These are phyloP conservation scores for Lithospermum erythrorhizon DNA, from an alignment of 257 asterid species.

Conservation along the genomic window DNA sequence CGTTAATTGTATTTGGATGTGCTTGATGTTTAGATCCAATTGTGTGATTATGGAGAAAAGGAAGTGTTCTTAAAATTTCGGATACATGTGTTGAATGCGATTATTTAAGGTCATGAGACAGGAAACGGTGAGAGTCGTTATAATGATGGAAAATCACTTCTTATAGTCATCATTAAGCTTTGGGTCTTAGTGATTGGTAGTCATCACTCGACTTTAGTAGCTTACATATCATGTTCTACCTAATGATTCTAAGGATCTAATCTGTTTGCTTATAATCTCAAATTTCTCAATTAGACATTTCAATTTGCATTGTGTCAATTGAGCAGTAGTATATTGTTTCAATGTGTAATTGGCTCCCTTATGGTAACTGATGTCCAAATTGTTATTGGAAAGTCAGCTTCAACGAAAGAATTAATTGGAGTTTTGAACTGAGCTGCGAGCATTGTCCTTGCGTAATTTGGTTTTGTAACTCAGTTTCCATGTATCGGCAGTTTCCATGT, in stretches of 20 bases:
- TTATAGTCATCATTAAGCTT: too few relatives aligned
- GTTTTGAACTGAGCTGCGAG: too few relatives aligned
- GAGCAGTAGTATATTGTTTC: not conserved
- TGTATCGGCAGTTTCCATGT: not conserved
- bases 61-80: too few relatives aligned
- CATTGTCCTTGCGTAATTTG: not conserved
- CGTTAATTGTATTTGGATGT: too few relatives aligned
- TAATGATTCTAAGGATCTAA: too few relatives aligned
- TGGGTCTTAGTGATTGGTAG: not conserved
- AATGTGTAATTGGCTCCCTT: not conserved
- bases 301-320: not conserved
- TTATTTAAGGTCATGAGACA: not conserved
- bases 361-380: too few relatives aligned
- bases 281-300: not conserved
- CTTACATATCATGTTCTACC: not conserved
- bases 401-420: too few relatives aligned
- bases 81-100: not conserved
- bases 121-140: not conserved
- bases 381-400: too few relatives aligned
- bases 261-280: not conserved
- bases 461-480: not conserved
- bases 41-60: too few relatives aligned
- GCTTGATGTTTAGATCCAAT: too few relatives aligned
- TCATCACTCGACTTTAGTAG: not conserved
- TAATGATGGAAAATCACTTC: not conserved